Conservation (phyloP, 805 yeast species). For the Diddensiella transvaalensis region DNA sequence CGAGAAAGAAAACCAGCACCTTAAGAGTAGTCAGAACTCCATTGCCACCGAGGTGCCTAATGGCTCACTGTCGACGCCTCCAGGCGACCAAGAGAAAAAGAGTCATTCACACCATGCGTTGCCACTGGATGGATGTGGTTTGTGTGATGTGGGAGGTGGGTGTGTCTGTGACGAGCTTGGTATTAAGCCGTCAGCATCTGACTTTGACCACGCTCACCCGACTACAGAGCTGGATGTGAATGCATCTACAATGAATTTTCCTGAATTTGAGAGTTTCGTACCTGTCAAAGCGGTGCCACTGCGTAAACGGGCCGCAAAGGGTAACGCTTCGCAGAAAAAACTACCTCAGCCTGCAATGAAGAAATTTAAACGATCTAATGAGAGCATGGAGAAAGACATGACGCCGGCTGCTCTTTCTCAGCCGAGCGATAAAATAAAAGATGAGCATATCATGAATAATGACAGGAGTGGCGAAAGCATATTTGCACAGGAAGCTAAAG, state of each 20-base stretch:
- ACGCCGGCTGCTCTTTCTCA: background rate
- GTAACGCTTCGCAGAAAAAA: conserved; percentile 3
- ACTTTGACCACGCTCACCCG: conserved; percentile 29
- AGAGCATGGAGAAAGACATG: conserved; percentile 11
- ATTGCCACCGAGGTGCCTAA: conserved; percentile 1
- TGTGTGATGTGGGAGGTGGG: conserved; percentile 32
- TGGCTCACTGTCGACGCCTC: background rate
- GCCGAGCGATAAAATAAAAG: background rate
- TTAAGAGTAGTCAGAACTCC: conserved; percentile 1
- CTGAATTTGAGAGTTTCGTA: conserved; percentile 41
- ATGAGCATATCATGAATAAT: background rate
- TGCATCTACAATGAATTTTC: conserved; percentile 1
- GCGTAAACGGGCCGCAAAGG: conserved; percentile 23
- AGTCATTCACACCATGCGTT: conserved; percentile 1
- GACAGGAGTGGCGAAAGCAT: background rate
- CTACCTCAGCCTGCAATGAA: conserved; percentile 2
- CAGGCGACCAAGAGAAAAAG: background rate
- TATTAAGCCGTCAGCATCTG: conserved; percentile 21
- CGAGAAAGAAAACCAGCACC: conserved; percentile 3
- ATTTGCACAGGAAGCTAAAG: background rate
- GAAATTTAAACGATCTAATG: conserved; percentile 18
- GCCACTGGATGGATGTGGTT: conserved; percentile 31
- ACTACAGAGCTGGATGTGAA: background rate
- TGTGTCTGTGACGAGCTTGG: conserved; percentile 36
- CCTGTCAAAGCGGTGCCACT: conserved; percentile 70